Conservation (phyloP, 176 grass and related monocot species). For the Coix lacrymajobi region DNA sequence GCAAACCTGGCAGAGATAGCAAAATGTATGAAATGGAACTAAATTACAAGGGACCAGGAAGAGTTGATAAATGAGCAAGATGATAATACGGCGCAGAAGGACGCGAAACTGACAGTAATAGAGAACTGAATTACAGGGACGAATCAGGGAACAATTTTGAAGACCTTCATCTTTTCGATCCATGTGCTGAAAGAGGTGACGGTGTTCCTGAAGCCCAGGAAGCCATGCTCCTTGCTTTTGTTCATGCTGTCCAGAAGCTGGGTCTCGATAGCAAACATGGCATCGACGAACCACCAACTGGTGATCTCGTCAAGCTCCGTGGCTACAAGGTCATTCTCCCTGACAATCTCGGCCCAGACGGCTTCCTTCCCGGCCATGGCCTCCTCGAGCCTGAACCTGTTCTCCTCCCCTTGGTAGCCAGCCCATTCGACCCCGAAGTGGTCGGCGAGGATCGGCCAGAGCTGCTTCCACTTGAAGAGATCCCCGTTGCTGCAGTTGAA, state of each 20-base stretch:
- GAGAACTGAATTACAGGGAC: background rate
- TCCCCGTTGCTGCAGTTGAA: constrained; percentile 92
- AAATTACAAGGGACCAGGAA: background rate
- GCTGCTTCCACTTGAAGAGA: constrained; percentile 79
- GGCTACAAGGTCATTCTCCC: constrained; percentile 40
- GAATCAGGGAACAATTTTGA: constrained; percentile 68
- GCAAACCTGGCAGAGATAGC: background rate
- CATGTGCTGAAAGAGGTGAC: constrained; percentile 62
- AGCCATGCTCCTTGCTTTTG: constrained; percentile 95
- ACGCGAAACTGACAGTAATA: background rate
- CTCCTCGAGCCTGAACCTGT: constrained; percentile 49
- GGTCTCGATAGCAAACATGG: background rate
- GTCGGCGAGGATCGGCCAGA: constrained; percentile 67
- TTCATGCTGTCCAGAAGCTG: constrained; percentile 74
- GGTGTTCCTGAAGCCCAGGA: constrained; percentile 83
- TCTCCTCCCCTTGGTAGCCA: constrained; percentile 65
- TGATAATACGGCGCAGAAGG: background rate
- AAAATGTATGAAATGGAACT: background rate
- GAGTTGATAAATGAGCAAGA: background rate
- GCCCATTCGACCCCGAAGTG: constrained; percentile 62
- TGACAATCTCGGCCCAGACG: constrained; percentile 63
- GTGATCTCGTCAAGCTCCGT: constrained; percentile 55
- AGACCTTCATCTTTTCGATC: constrained; percentile 76
- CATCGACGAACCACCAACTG: constrained; percentile 68
- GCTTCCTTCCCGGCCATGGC: constrained; percentile 65